Evolutionary conservation across 2,329 filamentous ascomycete genomes (phyloP), one percentile per base, ranked within the genome.

Genomic region (Chaetothyriales sp.): DNA sequence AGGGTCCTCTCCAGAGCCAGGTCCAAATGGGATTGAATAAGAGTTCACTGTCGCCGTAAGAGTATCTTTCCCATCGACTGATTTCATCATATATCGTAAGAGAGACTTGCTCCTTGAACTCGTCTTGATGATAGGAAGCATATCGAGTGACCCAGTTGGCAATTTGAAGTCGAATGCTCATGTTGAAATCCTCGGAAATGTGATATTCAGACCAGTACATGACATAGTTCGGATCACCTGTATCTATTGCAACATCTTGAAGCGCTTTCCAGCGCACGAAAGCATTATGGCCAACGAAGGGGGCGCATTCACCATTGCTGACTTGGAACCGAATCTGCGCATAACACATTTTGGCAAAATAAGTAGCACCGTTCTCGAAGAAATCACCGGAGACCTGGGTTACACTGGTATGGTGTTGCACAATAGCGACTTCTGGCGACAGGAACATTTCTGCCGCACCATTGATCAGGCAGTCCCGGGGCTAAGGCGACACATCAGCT

Each of bases 61-160:
- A 85, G 64, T 88, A 89, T 68, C 89, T 89, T 64, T 90, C 86
- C 85, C 86, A 89, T 54, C 86, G 82, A 2, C 83, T 82, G 54
- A 89, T 73, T 66, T 89, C 86, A 67, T 89, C 85, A 64, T 89
- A 89, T 13, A 89, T 83, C 0, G 85, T 89, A 51, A 90, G 72
- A 4, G 85, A 89, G 49, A 89, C 86, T 58, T 86, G 85, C 64
- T 89, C 85, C 61, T 86, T 80, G 68, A 87, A 88, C 6, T 78
- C 82, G 4, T 80, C 77, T 37, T 77, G 76, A 52, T 81, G 78
- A 68, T 85, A 88, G 0, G 80, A 76, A 18, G 77, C 83, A 0
- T 86, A 71, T n/a, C 85, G 81, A 49, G 86, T 77, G 43, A 79
- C 73, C 65, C 82, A 85, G 43, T 82, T 82, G 18, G 71, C 71